Evolutionary conservation across 352 stramenopile species (phyloP), one percentile per base, ranked within the genome.

Genomic region (Pythium folliculosum): DNA sequence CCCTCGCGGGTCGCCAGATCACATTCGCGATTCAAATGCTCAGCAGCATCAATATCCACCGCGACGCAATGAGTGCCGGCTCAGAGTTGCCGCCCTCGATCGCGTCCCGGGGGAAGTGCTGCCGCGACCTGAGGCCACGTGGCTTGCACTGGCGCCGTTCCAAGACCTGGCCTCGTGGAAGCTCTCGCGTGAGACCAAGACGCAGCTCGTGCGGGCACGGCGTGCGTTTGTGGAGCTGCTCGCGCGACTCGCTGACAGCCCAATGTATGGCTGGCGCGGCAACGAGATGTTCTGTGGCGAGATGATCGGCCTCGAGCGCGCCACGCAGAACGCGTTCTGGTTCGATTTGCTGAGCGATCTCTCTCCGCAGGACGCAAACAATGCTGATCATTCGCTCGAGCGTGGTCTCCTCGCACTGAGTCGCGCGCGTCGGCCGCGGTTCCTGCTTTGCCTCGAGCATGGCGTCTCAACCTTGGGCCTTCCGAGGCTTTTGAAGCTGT

Each of bases 181-280:
- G 9, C 4, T 25, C 25, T 32, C 43, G 37, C 44, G 25, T 3
- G 27, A 58, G 25, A 30, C 30, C 21, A 35, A 47, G 35, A n/a
- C 37, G 8, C 5, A 40, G 10, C 54, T 21, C 16, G 14, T 64
- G 30, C 38, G 25, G 3, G 5, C 21, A 2, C 21, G 54, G 7
- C 54, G 54, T 6, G 47, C 35, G 30, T 53, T 56, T 64, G 44
- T 64, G 45, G 57, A 53, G 44, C 45, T 64, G 57, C 57, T 64
- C 44, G 57, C 55, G 57, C 44, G 30, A n/a, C 57, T 64, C 27
- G 57, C 52, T 1, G 37, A n/a, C 30, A 21, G 19, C 10, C 12
- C 21, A 1, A n/a, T 8, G 32, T 60, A 32, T 21, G 8, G 35
- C 19, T 60, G 52, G 52, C 8, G 12, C 8, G 48, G n/a, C 21